A percentile compares a stretch with the other conserved stretches of the same genome.
phyloP scores from a whole-genome alignment of 176 grass and related monocot genomes.

The Oryza coarctata region DNA sequence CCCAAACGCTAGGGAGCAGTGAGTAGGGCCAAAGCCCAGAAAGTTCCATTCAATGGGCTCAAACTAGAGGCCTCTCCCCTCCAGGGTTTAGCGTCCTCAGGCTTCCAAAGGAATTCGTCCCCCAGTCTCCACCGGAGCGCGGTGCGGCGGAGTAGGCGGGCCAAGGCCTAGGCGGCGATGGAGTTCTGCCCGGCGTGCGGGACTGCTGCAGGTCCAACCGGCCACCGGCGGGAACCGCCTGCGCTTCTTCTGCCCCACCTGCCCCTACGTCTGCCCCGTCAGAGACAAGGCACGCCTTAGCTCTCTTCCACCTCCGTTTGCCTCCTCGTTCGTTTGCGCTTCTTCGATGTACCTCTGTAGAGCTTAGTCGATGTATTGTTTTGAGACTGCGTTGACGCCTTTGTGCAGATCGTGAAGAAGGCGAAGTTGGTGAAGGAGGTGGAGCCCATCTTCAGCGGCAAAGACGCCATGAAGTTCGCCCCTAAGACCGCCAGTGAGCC shows the following conservation, averaged over 20 bases:
- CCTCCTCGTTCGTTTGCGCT: neutral
- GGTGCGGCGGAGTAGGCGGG: neutral
- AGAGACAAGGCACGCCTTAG: conserved; percentile 50
- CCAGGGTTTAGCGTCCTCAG: neutral
- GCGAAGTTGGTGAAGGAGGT: conserved; percentile 53
- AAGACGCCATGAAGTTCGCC: conserved; percentile 49
- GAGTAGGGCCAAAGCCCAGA: too few relatives aligned
- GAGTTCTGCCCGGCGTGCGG: conserved; percentile 81
- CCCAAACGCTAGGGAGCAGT: too few relatives aligned
- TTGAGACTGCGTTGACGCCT: neutral
- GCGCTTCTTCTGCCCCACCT: conserved; percentile 65
- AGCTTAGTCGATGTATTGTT: neutral
- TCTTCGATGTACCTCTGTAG: too few relatives aligned
- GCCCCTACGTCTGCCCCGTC: conserved; percentile 66
- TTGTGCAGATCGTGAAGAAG: conserved; percentile 68
- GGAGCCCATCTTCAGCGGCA: conserved; percentile 56
- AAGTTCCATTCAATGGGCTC: neutral
- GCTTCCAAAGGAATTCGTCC: too few relatives aligned
- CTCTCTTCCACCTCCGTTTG: neutral
- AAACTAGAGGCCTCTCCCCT: neutral
- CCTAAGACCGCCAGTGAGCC: conserved; percentile 52
- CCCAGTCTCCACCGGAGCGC: neutral
- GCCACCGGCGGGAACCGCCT: conserved; percentile 48
- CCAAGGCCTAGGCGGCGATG: conserved; percentile 31
- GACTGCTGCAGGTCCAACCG: conserved; percentile 69